Conservation (phyloP, 768 basidiomycete genomes). For the Rhodotorula toruloides region DNA sequence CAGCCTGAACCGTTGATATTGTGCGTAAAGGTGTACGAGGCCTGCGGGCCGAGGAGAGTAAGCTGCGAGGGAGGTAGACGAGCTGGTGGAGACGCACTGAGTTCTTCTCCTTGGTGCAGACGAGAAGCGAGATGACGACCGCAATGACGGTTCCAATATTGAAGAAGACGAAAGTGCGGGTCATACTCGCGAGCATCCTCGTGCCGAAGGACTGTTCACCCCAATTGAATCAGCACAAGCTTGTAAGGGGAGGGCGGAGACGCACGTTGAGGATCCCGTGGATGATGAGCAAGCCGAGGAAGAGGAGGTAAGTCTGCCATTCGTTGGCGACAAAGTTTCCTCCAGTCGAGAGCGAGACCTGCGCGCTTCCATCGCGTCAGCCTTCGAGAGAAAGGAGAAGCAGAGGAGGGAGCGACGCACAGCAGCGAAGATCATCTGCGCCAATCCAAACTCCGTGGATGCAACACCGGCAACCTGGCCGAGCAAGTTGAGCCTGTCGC, state of each 20-base stretch:
- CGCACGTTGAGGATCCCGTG: slow-evolving; percentile 65
- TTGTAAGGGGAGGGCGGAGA: too few relatives aligned
- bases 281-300: slow-evolving; percentile 65
- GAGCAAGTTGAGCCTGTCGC: slow-evolving; percentile 60
- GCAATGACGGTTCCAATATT: slow-evolving; percentile 77
- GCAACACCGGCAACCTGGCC: slow-evolving; percentile 79
- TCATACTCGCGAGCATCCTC: slow-evolving; percentile 65
- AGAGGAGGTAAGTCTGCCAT: slow-evolving; percentile 73
- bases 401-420: slow-evolving; percentile 41
- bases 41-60: slow-evolving; percentile 39
- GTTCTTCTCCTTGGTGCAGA: slow-evolving; percentile 54
- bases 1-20: slow-evolving; percentile 72
- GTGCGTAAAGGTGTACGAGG: slow-evolving; percentile 70
- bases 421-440: slow-evolving; percentile 56
- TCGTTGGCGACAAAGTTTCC: slow-evolving; percentile 57
- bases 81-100: slow-evolving; percentile 25
- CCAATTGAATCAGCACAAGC: too few relatives aligned
- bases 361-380: slow-evolving; percentile 14
- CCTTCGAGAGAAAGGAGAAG: accelerated
- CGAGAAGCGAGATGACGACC: slow-evolving; percentile 76
- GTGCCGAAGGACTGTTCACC: slow-evolving; percentile 44
- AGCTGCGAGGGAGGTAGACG: neutral
- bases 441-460: slow-evolving; percentile 70
- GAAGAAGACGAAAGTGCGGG: slow-evolving; percentile 71
- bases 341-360: slow-evolving; percentile 21